Evolutionary conservation across 345 rosid species (phyloP), one percentile per base, ranked within the genome.

Genomic region (Lepidium africanum): DNA sequence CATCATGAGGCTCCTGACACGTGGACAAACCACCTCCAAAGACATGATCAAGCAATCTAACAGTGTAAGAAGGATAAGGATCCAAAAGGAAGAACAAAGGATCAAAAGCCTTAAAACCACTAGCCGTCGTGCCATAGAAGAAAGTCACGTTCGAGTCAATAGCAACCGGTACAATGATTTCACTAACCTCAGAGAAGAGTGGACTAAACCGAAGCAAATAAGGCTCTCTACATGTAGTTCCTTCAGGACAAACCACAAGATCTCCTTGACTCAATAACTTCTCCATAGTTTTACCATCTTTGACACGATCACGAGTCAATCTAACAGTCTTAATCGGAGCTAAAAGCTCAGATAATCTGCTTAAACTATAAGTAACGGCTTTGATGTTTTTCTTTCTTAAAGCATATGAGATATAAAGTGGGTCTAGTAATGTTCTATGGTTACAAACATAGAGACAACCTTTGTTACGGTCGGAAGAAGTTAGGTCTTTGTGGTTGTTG

Each of bases 171-270:
- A 84, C 79, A 14, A 83, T 83, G 19, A 78, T 63, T 15, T 76
- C 79, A 21, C 77, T 79, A n/a, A 81, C 43, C 71, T 87, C 90
- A 0, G 93, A 74, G 21, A 87, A 87, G 12, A 81, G 60, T 25
- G 92, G 85, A 63, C 90, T 85, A 52, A 85, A 83, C 67, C 90
- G 76, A 7, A 85, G 76, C 61, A 87, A 76, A 45, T 77, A 85
- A 1, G 88, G 88, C 56, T 87, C 88, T 65, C 90, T 71, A 52
- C 90, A 83, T 7, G 90, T 85, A 41, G 92, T 83, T 13, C 87
- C 90, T 76, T 87, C 87, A 1, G 87, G 90, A 52, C 86, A 85
- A 58, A 85, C 79, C 46, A 77, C 84, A 2, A 85, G 69, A 62
- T 83, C 75, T 30, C 80, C 82, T 48, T 74, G 74, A 4, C 69